These are phyloP conservation scores for Tetrahymena borealis DNA, from an alignment of 73 alveolate species.

Conservation along the genomic window DNA sequence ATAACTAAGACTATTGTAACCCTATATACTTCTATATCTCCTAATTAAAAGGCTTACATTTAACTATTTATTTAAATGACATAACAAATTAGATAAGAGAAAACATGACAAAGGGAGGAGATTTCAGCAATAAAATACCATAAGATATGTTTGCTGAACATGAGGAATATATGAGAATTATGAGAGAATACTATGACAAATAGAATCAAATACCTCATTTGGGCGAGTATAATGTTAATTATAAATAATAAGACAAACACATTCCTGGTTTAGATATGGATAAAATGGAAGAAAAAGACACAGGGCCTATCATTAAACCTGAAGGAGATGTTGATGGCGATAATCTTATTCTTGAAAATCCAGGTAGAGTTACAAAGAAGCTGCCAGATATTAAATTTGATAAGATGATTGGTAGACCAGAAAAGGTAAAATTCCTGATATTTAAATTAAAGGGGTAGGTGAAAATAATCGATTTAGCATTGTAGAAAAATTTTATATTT, in stretches of 20 bases:
- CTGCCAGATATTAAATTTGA: neutral
- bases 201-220: slow-evolving; percentile 51
- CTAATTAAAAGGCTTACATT: neutral
- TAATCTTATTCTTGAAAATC: slow-evolving; percentile 43
- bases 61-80: no score
- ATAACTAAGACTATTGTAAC: neutral
- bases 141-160: slow-evolving; percentile 20
- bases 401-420: neutral
- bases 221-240: slow-evolving; percentile 57
- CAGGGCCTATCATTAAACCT: slow-evolving; percentile 34
- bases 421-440: neutral
- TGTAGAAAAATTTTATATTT: no score
- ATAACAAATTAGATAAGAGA: slow-evolving; percentile 1
- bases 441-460: no score
- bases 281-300: slow-evolving; percentile 36
- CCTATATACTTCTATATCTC: neutral
- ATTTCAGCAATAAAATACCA: neutral
- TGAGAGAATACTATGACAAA: slow-evolving; percentile 23
- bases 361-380: neutral
- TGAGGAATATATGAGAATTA: slow-evolving; percentile 45
- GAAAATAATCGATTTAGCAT: no score
- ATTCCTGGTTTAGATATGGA: slow-evolving; percentile 30
- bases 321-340: slow-evolving; percentile 59
- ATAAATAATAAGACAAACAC: slow-evolving; percentile 49
- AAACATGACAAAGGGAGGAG: neutral